Base-by-base conservation (phyloP, 768 basidiomycete species). In the Boletellus ananiceps region DNA sequence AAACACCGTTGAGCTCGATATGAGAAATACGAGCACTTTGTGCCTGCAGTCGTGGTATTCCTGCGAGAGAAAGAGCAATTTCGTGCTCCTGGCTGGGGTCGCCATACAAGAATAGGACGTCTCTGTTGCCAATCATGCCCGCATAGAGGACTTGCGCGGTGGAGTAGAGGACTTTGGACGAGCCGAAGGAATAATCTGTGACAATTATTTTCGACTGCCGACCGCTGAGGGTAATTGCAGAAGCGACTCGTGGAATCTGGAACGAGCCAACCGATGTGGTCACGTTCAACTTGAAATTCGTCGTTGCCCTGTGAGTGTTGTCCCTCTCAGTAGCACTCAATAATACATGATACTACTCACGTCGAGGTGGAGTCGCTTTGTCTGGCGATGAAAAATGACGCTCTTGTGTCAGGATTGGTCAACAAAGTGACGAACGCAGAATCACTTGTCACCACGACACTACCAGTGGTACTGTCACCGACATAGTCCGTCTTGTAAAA, bases 401-500 rank as follows among this genome's bases (percentile, higher is more conserved):
- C 69, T 1, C 67, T 67, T 0, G 80, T 81, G 49, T 88, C 84
- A 0, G 84, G 84, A 60, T 93, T 92, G 43, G 66, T 70, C 41
- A 93, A 68, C 16, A 81, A 60, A 0, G 85, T 88, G 15, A 78
- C 76, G 52, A 82, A 85, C 4, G 75, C 78, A 3, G 70, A 72
- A 0, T 75, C 50, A 49, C 77, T 77, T n/a, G 69, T 65, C 37
- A 73, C 59, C 0, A 53, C 58, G 21, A 76, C 73, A 12, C 65
- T 66, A 33, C 80, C 81, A 12, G 71, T 77, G 19, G 73, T 77
- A 19, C 80, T 74, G 57, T 87, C 78, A 4, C 81, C 83, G 18
- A 89, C 70, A 75, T 82, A 79, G 53, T 88, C 77, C 0, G 89
- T 93, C 69, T 90, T 86, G 66, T 82, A 80, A 62, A 92, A 88